Base-by-base conservation (phyloP, 306 rosid species). In the Prunus armeniaca region DNA sequence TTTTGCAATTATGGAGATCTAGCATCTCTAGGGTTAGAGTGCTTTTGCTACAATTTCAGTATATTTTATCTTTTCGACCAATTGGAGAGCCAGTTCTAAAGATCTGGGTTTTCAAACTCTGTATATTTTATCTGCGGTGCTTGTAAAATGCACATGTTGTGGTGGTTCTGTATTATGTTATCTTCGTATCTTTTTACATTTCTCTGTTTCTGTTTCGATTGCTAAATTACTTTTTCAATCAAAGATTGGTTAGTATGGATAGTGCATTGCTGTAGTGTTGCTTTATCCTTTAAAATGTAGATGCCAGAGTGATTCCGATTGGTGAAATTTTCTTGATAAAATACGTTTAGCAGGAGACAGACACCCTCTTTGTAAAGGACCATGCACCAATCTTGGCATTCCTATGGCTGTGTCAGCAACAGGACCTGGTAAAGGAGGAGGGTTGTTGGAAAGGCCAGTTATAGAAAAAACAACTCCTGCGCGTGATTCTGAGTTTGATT, bases 401-500 rank as follows among this genome's bases (percentile, higher is more conserved):
- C 87, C 89, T 12, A 54, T 86, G 82, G 88, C 87, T 63, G 82
- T 78, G 25, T 61, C 77, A 38, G 71, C 86, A 62, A 71, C 81
- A 43, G 85, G 85, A 74, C 65, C 87, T 24, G 92, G 88, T 60
- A 88, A 84, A 86, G 92, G 95, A 38, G 95, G 89, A 47, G 90
- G 90, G 18, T 34, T 90, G 71, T 76, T 86, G 76, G 95, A 90
- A 67, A 88, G 85, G 77, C 92, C 90, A 22, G 76, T 86, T 72
- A 84, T 84, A 76, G 95, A 88, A 69, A 88, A 78, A 83, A 83
- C 74, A 65, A 65, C 84, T 46, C 92, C 92, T 65, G 84, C 87
- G 51, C 89, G 95, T 55, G 92, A 90, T 73, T 90, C 95, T 58
- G 95, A 88, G 72, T 88, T 88, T 81, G 86, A 90, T 84, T 74